Conservation (phyloP, 768 basidiomycete genomes). For the Phanerodontia chrysosporium region DNA sequence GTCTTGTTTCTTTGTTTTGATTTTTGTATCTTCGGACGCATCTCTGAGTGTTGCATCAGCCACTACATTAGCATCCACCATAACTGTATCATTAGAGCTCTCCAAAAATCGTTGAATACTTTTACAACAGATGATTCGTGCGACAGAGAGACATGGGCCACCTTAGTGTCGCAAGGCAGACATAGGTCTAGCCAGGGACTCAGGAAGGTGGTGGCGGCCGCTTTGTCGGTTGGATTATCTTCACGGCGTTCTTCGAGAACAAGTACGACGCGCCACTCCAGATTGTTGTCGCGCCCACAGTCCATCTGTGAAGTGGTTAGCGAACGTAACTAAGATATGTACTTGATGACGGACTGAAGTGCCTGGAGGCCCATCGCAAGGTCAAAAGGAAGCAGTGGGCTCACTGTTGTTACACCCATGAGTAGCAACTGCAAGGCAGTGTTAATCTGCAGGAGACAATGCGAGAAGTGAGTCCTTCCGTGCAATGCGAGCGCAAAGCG, state of each 20-base stretch:
- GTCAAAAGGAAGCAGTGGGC: conserved; percentile 68
- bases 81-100: conserved; percentile 3
- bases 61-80: conserved; percentile 1
- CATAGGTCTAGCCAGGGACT: background rate
- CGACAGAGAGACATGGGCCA: background rate
- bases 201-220: conserved; percentile 5
- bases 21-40: background rate
- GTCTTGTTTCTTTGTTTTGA: background rate
- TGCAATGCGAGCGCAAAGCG: background rate
- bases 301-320: conserved; percentile 47
- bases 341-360: conserved; percentile 60
- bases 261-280: conserved; percentile 88
- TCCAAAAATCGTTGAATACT: background rate
- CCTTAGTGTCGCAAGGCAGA: too few relatives aligned
- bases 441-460: conserved; percentile 57
- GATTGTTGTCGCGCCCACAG: conserved; percentile 86
- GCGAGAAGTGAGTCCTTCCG: too few relatives aligned
- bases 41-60: background rate
- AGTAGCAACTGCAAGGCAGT: conserved; percentile 87
- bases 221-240: conserved; percentile 32
- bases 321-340: background rate
- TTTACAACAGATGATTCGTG: background rate
- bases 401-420: conserved; percentile 86
- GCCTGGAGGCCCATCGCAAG: conserved; percentile 51
- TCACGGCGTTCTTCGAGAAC: conserved; percentile 71